A percentile compares a stretch with the other conserved stretches of the same genome.
Conservation (phyloP, 2,329 filamentous ascomycete genomes). For the Endocalyx cinctus region DNA sequence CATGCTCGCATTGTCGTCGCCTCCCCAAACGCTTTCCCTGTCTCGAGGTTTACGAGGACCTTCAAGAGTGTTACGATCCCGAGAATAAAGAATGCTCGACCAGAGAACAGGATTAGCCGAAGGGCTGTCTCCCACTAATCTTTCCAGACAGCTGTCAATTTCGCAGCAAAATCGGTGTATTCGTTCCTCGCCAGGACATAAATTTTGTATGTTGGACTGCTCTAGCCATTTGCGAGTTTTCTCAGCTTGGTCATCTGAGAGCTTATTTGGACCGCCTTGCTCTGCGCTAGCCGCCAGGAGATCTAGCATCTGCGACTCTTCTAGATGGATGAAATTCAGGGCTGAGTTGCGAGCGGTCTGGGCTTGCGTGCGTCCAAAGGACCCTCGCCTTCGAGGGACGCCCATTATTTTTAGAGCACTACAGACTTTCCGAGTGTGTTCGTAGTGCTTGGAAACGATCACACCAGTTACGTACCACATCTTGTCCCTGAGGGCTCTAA, state of each 20-base stretch:
- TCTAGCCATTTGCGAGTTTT: slow-evolving; percentile 80
- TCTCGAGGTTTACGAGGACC: slow-evolving; percentile 35
- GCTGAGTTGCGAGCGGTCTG: slow-evolving; percentile 43
- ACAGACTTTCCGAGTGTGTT: slow-evolving; percentile 80
- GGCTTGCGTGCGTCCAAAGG: slow-evolving; percentile 45
- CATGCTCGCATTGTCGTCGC: slow-evolving; percentile 49
- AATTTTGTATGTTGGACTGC: slow-evolving; percentile 79
- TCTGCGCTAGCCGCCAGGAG: slow-evolving; percentile 77
- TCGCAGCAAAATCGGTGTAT: slow-evolving; percentile 93
- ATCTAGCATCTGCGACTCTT: slow-evolving; percentile 81
- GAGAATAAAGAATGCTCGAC: slow-evolving; percentile 83
- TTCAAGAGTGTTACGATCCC: slow-evolving; percentile 64
- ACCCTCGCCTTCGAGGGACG: slow-evolving; percentile 52
- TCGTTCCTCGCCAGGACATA: slow-evolving; percentile 89
- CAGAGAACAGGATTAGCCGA: slow-evolving; percentile 83
- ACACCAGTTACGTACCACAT: slow-evolving; percentile 99
- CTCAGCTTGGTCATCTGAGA: slow-evolving; percentile 92
- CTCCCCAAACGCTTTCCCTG: slow-evolving; percentile 39
- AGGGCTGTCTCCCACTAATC: slow-evolving; percentile 79
- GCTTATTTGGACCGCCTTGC: slow-evolving; percentile 87
- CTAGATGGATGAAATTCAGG: slow-evolving; percentile 68
- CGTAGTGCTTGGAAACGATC: slow-evolving; percentile 81
- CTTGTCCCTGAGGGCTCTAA: slow-evolving; percentile 80
- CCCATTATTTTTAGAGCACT: slow-evolving; percentile 90
- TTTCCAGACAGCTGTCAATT: slow-evolving; percentile 78